Base-by-base conservation (phyloP, 2,329 filamentous ascomycete genomes). In the Fusarium globosum region DNA sequence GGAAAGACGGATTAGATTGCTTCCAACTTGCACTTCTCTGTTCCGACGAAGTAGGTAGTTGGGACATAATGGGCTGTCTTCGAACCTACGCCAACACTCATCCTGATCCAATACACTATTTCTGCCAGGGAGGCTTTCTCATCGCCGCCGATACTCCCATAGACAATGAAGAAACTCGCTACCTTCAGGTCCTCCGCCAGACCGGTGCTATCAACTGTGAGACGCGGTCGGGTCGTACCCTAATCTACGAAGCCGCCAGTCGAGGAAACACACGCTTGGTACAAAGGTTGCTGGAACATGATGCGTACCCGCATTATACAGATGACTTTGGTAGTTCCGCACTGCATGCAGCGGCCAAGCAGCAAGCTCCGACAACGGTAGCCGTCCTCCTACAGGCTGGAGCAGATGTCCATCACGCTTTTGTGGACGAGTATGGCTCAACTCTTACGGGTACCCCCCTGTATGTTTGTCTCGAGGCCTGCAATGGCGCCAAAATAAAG, bases 401-500 rank as follows among this genome's bases (percentile, higher is more conserved):
- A 20, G 33, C 48, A 21, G 33, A 52, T 7, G 30, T 52, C 4
- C 48, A 52, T 36, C 48, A 26, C 7, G 16, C 13, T 36, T 52
- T n/a, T 15, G 4, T 26, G 16, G 9, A 52, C 12, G 48, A 36
- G 10, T 4, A 11, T 52, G 30, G 30, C 30, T 36, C 16, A 23
- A 23, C 30, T 11, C 1, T 52, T 15, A 26, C 8, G 7, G n/a
- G 4, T 21, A 36, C 49, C 1, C 33, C 33, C 6, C 13, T 52
- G 14, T 2, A 36, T 36, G n/a, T 36, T 6, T 36, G 49, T 21
- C 49, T 52, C 33, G 1, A 26, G 6, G 49, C n/a, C 4, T 52
- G 8, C 3, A 21, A 2, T 52, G 12, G 16, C 12, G 2, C 33
- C 4, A 6, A 36, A 26, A 5, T 12, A 0, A 20, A 18, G 16